Evolutionary conservation across 164 flowering plant genomes (phyloP).

Genomic region (Vitis vinifera): ASM3070453v1 NC_081811.1:23036501-23037000

Average conservation of each 20-base stretch:
- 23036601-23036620: neutral
- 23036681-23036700: neutral
- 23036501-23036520: neutral
- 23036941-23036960: slow-evolving; percentile 69
- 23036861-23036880: slow-evolving; percentile 70
- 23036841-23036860: slow-evolving; percentile 59
- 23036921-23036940: slow-evolving; percentile 81
- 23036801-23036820: slow-evolving; percentile 3
- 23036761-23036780: slow-evolving; percentile 4
- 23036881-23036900: slow-evolving; percentile 73
- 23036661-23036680: slow-evolving; percentile 13
- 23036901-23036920: slow-evolving; percentile 81
- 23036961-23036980: slow-evolving; percentile 69
- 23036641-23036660: slow-evolving; percentile 7
- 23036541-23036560: slow-evolving; percentile 5
- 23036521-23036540: slow-evolving; percentile 4
- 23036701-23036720: neutral
- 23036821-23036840: slow-evolving; percentile 74
- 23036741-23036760: neutral
- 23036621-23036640: neutral
- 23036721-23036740: neutral
- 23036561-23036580: slow-evolving; percentile 5
- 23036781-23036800: slow-evolving; percentile 16
- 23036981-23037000: slow-evolving; percentile 83
- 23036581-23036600: slow-evolving; percentile 6